Evolutionary conservation across 2,329 filamentous ascomycete genomes (phyloP), one percentile per base, ranked within the genome.

Genomic region (Mycocentrospora acerina): DNA sequence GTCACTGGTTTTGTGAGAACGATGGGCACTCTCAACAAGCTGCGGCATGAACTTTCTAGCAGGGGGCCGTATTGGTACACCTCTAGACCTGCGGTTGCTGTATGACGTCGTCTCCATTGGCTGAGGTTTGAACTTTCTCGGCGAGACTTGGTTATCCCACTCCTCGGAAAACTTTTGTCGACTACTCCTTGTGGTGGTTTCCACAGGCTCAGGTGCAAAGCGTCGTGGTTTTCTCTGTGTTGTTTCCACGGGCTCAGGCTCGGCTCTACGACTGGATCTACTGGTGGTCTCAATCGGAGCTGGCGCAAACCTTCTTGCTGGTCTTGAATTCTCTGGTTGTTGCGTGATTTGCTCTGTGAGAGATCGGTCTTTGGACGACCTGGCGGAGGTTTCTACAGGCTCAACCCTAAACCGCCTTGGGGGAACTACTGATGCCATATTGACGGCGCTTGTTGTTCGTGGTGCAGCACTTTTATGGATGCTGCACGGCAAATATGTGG

Each of bases 11-110:
- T 82, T 82, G 47, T 85, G 81, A 24, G 82, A 82, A 36, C 89
- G 78, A 54, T 82, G 81, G 4, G 85, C 85, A 3, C 87, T 90
- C 66, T 91, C 88, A 46, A 95, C 83, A 38, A 95, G 73, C 57
- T 91, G 85, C 10, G 89, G 89, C 19, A 83, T 78, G 64, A 94
- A 95, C 43, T 68, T 77, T 28, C 75, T 71, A 4, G 60, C 45
- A 9, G 60, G 38, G 27, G 44, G 59, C 38, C 59, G 41, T 22
- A 22, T 60, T 30, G 48, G 59, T 35, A 50, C 32, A 30, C 63
- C 48, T 50, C 60, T 27, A 33, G 30, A 28, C 27, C 35, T 40
- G 11, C 54, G 47, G 42, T 53, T 62, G 35, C 36, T 54, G 29
- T 41, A 51, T 25, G 50, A 40, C 6, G 53, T 54, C 7, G 56